Evolutionary conservation across 2,329 filamentous ascomycete genomes (phyloP).

Genomic region (Phyllosticta paracitricarpa): DNA sequence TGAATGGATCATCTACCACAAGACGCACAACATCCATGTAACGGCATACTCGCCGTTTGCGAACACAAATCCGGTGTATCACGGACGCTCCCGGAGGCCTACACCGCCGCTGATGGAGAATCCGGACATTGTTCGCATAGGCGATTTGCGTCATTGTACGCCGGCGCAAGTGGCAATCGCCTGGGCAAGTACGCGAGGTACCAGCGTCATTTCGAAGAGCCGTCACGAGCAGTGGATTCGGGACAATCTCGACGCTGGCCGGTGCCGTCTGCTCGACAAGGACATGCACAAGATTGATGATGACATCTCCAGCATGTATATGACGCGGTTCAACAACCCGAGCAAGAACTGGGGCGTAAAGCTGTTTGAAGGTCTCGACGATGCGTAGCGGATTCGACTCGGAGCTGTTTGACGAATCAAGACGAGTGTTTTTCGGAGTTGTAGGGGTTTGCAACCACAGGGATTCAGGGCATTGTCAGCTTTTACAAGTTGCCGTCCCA

Average conservation of each 20-base stretch:
- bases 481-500: not conserved
- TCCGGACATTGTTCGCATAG: slow-evolving; percentile 30
- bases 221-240: slow-evolving; percentile 32
- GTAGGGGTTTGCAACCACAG: not conserved
- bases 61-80: slow-evolving; percentile 40
- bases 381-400: not conserved
- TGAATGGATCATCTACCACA: slow-evolving; percentile 42
- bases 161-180: slow-evolving; percentile 37
- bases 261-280: slow-evolving; percentile 27
- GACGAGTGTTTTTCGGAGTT: not conserved
- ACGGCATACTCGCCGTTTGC: slow-evolving; percentile 42
- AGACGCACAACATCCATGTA: slow-evolving; percentile 40
- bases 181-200: slow-evolving; percentile 40
- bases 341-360: slow-evolving; percentile 29
- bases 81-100: not conserved
- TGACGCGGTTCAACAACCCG: slow-evolving; percentile 31
- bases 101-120: slow-evolving; percentile 32
- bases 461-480: not conserved
- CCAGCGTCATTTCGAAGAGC: slow-evolving; percentile 37
- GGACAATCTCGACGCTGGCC: slow-evolving; percentile 32
- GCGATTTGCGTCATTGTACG: slow-evolving; percentile 32
- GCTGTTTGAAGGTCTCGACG: slow-evolving; percentile 35
- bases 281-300: slow-evolving; percentile 26
- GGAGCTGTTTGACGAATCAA: not conserved
- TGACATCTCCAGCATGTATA: slow-evolving; percentile 22